Conservation (phyloP, 495 filamentous ascomycete species). For the Articulospora tetracladia region DNA sequence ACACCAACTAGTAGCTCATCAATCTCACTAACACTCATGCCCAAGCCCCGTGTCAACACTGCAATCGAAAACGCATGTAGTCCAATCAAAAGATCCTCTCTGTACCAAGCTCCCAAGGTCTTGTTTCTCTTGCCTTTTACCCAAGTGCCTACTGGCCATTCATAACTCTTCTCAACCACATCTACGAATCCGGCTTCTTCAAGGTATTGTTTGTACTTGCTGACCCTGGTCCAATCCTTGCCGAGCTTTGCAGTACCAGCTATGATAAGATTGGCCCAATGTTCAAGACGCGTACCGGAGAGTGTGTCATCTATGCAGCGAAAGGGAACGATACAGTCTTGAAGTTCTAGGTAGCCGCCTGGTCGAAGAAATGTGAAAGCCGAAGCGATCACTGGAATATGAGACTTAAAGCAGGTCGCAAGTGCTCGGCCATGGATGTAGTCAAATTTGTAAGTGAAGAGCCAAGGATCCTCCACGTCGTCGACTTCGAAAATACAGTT, state of each 20-base stretch:
- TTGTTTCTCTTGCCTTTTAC: slow-evolving; percentile 42
- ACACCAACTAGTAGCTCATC: slow-evolving; percentile 50
- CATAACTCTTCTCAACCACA: slow-evolving; percentile 46
- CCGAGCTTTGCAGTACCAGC: slow-evolving; percentile 21
- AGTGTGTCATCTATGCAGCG: slow-evolving; percentile 27
- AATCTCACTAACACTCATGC: slow-evolving; percentile 45
- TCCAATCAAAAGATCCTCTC: slow-evolving; percentile 32
- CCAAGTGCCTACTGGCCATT: slow-evolving; percentile 51
- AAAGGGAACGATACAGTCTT: slow-evolving; percentile 37
- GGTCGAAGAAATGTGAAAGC: slow-evolving; percentile 40
- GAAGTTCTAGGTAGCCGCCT: slow-evolving; percentile 47
- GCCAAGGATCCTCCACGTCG: slow-evolving; percentile 49
- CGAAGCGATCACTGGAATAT: slow-evolving; percentile 35
- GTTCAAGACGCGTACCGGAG: slow-evolving; percentile 27
- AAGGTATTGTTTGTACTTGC: slow-evolving; percentile 29
- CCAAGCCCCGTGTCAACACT: slow-evolving; percentile 47
- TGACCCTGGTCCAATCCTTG: slow-evolving; percentile 13
- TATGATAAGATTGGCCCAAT: slow-evolving; percentile 30
- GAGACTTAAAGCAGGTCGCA: slow-evolving; percentile 39
- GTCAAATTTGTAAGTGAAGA: slow-evolving; percentile 41
- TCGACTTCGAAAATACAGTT: slow-evolving; percentile 47
- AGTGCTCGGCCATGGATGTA: slow-evolving; percentile 45
- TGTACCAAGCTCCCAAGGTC: slow-evolving; percentile 41
- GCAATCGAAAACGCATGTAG: slow-evolving; percentile 46
- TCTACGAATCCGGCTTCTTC: slow-evolving; percentile 56